Percentiles rank a stretch among this genome's conserved stretches.
phyloP scores from a whole-genome alignment of 106 monocot genomes.

The Dioscorea dumetorum region DNA sequence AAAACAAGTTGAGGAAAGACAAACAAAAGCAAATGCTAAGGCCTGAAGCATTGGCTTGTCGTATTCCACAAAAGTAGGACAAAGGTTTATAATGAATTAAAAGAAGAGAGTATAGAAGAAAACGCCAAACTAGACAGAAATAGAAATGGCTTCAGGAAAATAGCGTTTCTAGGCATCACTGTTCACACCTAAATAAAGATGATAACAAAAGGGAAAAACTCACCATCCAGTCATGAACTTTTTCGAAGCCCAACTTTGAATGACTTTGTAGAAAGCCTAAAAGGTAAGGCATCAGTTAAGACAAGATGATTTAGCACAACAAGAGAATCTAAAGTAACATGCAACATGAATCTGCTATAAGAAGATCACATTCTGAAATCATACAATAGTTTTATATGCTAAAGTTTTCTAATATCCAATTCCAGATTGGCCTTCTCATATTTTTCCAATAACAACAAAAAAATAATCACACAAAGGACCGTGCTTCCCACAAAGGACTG shows the following conservation, averaged over 20 bases:
- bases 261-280: conserved; percentile 62
- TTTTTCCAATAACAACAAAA: not conserved
- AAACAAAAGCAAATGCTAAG: too few species aligned
- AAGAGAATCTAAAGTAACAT: not conserved
- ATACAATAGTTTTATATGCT: not conserved
- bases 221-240: conserved; percentile 90
- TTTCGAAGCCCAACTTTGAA: conserved; percentile 79
- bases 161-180: not conserved
- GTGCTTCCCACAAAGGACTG: too few species aligned
- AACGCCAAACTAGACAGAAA: not conserved
- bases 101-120: not conserved
- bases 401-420: not conserved
- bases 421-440: not conserved
- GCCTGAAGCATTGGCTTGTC: not conserved
- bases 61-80: not conserved
- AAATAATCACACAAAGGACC: not conserved
- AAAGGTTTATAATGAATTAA: not conserved
- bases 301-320: not conserved
- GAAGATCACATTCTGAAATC: not conserved
- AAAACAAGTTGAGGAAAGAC: not conserved
- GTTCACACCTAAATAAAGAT: not conserved
- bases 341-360: not conserved
- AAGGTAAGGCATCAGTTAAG: not conserved
- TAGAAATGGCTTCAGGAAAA: not conserved
- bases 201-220: conserved; percentile 6